phyloP scores from a whole-genome alignment of 75 land plant species.

The Ceratopteris richardii region DNA sequence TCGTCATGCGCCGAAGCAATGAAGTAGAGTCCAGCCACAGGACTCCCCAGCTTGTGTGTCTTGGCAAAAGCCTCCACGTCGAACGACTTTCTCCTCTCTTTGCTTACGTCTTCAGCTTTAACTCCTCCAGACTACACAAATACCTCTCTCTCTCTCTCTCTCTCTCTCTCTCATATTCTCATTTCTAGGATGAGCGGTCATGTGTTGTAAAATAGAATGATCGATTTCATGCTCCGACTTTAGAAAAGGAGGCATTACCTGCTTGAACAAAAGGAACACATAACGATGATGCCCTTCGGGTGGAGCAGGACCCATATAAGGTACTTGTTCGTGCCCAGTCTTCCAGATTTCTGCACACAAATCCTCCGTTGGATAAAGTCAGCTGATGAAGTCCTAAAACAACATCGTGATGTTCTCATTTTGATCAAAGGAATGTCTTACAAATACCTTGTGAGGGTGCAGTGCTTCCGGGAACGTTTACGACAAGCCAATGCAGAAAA shows the following conservation, averaged over 20 bases:
- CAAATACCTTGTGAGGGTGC: conserved; percentile 15
- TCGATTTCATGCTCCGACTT: neutral
- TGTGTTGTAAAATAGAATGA: neutral
- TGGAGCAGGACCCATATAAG: conserved; percentile 32
- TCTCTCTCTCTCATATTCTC: no score
- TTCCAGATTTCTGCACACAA: conserved; percentile 10
- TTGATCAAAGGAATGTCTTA: neutral
- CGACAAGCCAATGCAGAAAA: conserved; percentile 23
- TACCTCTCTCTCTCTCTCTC: no score
- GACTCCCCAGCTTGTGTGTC: conserved; percentile 9
- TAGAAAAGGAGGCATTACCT: conserved; percentile 5
- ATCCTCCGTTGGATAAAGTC: no score
- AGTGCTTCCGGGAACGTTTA: conserved; percentile 15
- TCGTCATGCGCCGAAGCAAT: conserved; percentile 10
- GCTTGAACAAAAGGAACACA: conserved; percentile 35
- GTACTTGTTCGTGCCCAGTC: conserved; percentile 29
- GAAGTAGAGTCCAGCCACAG: conserved; percentile 16
- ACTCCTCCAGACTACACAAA: neutral
- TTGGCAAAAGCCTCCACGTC: conserved; percentile 12
- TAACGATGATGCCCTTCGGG: conserved; percentile 32
- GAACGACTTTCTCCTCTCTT: conserved; percentile 8
- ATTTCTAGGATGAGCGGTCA: no score
- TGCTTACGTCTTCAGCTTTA: neutral
- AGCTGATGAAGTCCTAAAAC: no score
- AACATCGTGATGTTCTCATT: no score